Evolutionary conservation across 2,329 filamentous ascomycete species (phyloP).

Genomic region (Pseudonectria buxi): DNA sequence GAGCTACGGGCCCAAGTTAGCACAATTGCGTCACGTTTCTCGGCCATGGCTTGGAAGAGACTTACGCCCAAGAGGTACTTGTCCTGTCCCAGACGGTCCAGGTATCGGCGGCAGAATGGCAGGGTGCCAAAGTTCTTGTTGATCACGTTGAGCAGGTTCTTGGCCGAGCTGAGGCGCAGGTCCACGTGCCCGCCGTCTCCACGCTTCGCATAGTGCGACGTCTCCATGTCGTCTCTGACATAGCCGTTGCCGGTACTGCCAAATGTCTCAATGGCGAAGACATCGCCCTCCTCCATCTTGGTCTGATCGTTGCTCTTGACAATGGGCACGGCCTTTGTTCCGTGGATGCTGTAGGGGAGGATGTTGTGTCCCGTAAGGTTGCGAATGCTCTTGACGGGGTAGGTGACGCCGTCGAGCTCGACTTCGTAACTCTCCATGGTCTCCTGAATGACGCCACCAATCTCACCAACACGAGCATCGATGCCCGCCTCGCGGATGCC

Average conservation of each 20-base stretch:
- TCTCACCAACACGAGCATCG: slow-evolving; percentile 80
- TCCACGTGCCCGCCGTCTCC: slow-evolving; percentile 68
- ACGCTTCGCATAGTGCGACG: slow-evolving; percentile 78
- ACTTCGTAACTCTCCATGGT: slow-evolving; percentile 91
- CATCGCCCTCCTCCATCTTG: slow-evolving; percentile 97
- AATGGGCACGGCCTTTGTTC: slow-evolving; percentile 87
- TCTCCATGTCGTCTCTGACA: slow-evolving; percentile 81
- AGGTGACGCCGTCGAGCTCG: slow-evolving; percentile 69
- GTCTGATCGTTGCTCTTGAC: slow-evolving; percentile 82
- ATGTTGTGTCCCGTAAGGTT: slow-evolving; percentile 91
- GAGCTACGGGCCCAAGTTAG: slow-evolving; percentile 45
- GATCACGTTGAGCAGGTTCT: slow-evolving; percentile 78
- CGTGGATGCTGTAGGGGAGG: slow-evolving; percentile 82
- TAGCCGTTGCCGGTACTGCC: slow-evolving; percentile 87
- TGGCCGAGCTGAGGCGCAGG: slow-evolving; percentile 73
- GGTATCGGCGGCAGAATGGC: slow-evolving; percentile 82
- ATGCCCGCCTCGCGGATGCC: slow-evolving; percentile 82
- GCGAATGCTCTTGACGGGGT: slow-evolving; percentile 77
- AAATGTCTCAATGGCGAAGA: slow-evolving; percentile 94
- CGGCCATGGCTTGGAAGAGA: slow-evolving; percentile 15
- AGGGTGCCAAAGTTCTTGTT: slow-evolving; percentile 95
- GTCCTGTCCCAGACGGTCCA: slow-evolving; percentile 88
- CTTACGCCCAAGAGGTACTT: slow-evolving; percentile 85
- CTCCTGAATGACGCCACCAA: slow-evolving; percentile 79
- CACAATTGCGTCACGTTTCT: background rate